These are phyloP conservation scores for Ophiostoma tasmaniense DNA, from an alignment of 2,329 filamentous ascomycete species.

Conservation along the genomic window DNA sequence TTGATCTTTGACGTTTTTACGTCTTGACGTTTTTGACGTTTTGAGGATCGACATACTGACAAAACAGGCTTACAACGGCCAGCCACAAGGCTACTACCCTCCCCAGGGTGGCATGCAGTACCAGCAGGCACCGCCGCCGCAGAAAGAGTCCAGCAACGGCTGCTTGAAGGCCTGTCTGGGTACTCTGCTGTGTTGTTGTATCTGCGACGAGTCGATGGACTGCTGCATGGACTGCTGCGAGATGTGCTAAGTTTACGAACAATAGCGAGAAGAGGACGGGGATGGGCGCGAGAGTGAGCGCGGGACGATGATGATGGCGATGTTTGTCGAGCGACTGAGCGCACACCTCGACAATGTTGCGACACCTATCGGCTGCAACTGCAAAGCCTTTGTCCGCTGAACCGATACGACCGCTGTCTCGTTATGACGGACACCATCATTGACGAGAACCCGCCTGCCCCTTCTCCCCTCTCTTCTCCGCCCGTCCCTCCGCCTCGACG, in stretches of 20 bases:
- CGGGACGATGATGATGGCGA: background rate
- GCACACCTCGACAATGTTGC: too few relatives aligned
- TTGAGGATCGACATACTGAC: too few relatives aligned
- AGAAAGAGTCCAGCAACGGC: slow-evolving; percentile 29
- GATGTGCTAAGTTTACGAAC: slow-evolving; percentile 27
- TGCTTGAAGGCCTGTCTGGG: slow-evolving; percentile 34
- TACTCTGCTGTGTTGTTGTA: slow-evolving; percentile 42
- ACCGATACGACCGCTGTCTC: too few relatives aligned
- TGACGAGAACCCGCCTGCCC: too few relatives aligned
- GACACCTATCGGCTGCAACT: too few relatives aligned
- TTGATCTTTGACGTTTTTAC: too few relatives aligned
- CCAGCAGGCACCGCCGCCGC: slow-evolving; percentile 36
- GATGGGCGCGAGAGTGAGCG: background rate
- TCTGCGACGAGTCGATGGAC: slow-evolving; percentile 43
- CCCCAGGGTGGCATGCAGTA: slow-evolving; percentile 36
- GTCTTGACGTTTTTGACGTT: too few relatives aligned
- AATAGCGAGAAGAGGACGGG: background rate
- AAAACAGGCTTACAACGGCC: slow-evolving; percentile 19
- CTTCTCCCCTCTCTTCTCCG: background rate
- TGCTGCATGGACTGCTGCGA: slow-evolving; percentile 40
- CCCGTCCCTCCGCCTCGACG: background rate
- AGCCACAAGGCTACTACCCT: slow-evolving; percentile 35
- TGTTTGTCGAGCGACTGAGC: background rate
- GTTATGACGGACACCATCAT: too few relatives aligned
- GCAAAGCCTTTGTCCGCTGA: too few relatives aligned